Evolutionary conservation across 805 yeast species (phyloP), one percentile per base, ranked within the genome.

Genomic region (Isabelozyma rhagii): DNA sequence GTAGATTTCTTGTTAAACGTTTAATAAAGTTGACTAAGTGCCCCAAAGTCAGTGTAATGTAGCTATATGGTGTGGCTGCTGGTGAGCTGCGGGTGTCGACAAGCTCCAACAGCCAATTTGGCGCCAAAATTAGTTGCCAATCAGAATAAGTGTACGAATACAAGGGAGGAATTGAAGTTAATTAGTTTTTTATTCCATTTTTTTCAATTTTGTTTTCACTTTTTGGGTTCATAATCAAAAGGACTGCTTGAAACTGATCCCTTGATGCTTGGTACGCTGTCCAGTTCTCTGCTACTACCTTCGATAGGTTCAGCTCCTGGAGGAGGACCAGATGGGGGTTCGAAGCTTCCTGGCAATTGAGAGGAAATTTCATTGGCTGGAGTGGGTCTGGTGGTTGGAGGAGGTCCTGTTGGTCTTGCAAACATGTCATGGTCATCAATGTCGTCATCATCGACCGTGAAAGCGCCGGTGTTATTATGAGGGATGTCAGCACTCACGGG

Each of bases 251-350:
- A 9, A 13, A 14, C 14, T 14, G 25, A 15, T 41, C 54, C 58
- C 11, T 50, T 42, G 39, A 55, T 51, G 29, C 48, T 52, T 1
- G 58, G 58, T 15, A 53, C 45, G 21, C 54, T 52, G 9, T 53
- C 58, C 21, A 36, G 42, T 11, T 25, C 47, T 9, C 47, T 38
- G n/a, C 47, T 31, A 10, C 29, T 31, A 8, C 29, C 47, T 31
- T 41, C 34, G 41, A 18, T 18, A 28, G 42, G 11, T 14, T 31
- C 36, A 13, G 36, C 36, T 10, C 45, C 41, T 27, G 53, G 51
- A 13, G 55, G 55, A 9, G 55, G 53, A 1, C 50, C 50, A 4
- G 44, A 41, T 3, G 41, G 43, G 10, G 28, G 39, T 36, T 34
- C 25, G 21, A 38, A 46, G n/a, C 38, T 46, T 10, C 44, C 50